Evolutionary conservation across 768 basidiomycete species (phyloP).

Genomic region (Bullera alba): DNA sequence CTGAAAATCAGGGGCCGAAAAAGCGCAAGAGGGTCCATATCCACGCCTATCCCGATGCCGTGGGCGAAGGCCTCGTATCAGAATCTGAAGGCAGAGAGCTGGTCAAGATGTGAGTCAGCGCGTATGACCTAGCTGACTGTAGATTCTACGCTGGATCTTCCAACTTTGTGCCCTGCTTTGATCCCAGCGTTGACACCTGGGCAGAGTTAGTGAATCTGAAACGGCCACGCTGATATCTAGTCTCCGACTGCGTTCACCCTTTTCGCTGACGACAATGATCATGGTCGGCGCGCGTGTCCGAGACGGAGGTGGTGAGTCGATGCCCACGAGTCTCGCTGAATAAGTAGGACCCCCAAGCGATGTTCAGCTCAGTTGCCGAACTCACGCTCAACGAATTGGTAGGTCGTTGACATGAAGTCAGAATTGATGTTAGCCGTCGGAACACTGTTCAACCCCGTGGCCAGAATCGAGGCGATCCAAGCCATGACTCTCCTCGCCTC

Average conservation of each 20-base stretch:
- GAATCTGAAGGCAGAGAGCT: constrained; percentile 79
- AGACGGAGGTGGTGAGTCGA: constrained; percentile 70
- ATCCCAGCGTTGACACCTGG: constrained; percentile 72
- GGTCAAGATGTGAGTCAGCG: constrained; percentile 64
- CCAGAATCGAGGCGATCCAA: constrained; percentile 79
- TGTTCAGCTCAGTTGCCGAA: constrained; percentile 61
- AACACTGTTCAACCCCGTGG: constrained; percentile 78
- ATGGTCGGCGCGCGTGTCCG: constrained; percentile 86
- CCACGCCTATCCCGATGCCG: constrained; percentile 73
- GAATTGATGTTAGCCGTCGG: constrained; percentile 52
- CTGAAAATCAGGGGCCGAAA: constrained; percentile 28
- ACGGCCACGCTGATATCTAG: constrained; percentile 11
- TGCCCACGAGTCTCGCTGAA: constrained; percentile 9
- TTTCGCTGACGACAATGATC: constrained; percentile 85
- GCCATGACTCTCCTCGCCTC: constrained; percentile 90
- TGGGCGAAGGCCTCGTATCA: constrained; percentile 71
- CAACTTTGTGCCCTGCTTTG: constrained; percentile 82
- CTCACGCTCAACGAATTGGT: constrained; percentile 63
- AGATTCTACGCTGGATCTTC: constrained; percentile 93
- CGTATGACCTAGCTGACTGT: constrained; percentile 5
- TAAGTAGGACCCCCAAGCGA: constrained; percentile 64
- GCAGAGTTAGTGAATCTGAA: constrained; percentile 50
- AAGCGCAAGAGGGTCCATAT: constrained; percentile 36
- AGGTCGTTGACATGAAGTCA: neutral
- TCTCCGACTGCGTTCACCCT: constrained; percentile 81